Percentiles rank a stretch among this genome's conserved stretches.
phyloP scores from a whole-genome alignment of 2,329 filamentous ascomycete species.

The Aspergillus oerlinghausenensis region DNA sequence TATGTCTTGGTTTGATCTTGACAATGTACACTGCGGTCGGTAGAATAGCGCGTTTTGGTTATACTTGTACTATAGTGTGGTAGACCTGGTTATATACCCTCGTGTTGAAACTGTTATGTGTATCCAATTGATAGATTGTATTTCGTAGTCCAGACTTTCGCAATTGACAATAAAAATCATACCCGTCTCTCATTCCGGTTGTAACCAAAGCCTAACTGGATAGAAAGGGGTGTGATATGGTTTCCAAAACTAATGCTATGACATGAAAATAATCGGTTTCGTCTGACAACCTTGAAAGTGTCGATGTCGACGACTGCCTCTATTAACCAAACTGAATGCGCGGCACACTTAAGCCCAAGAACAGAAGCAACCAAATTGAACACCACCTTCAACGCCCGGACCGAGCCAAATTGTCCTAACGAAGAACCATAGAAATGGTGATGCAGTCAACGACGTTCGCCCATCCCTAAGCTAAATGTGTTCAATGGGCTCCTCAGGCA shows the following conservation, averaged over 20 bases:
- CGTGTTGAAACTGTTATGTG: neutral
- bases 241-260: neutral
- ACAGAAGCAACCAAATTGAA: neutral
- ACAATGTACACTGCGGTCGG: neutral
- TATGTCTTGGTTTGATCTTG: slow-evolving; percentile 51
- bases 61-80: neutral
- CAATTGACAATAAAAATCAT: neutral
- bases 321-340: neutral
- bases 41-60: slow-evolving; percentile 1
- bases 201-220: neutral
- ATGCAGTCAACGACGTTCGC: neutral
- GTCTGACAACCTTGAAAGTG: neutral
- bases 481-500: slow-evolving; percentile 82
- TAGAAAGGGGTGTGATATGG: neutral
- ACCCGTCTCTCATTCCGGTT: neutral
- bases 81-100: neutral
- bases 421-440: neutral
- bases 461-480: slow-evolving; percentile 44
- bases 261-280: neutral
- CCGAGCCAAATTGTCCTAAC: neutral
- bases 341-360: neutral
- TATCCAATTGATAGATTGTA: neutral
- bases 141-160: neutral
- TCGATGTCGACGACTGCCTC: neutral
- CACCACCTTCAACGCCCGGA: neutral